A percentile compares a stretch with the other conserved stretches of the same genome.
phyloP scores from a whole-genome alignment of 805 yeast genomes.

The Candida argentea region DNA sequence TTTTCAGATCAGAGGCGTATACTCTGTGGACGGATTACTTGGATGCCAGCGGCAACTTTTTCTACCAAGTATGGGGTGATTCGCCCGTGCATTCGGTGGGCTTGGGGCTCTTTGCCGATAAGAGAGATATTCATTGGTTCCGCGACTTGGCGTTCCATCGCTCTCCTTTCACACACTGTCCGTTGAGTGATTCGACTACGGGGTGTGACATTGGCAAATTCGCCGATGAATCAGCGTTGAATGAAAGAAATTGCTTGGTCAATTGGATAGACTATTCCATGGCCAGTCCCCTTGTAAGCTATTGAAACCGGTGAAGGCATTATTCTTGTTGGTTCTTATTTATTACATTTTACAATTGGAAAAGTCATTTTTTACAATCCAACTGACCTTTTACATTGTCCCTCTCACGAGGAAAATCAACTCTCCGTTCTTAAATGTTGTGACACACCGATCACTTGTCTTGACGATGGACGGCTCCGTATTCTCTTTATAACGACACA shows the following conservation, averaged over 20 bases:
- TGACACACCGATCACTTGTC: conserved; percentile 27
- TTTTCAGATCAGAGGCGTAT: conserved; percentile 62
- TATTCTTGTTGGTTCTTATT: not conserved
- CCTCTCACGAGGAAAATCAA: conserved; percentile 40
- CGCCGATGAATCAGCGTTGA: conserved; percentile 38
- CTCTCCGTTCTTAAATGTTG: conserved; percentile 39
- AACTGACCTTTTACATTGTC: no score
- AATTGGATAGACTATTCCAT: conserved; percentile 48
- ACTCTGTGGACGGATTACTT: conserved; percentile 50
- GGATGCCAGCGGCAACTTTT: conserved; percentile 69
- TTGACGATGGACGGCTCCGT: conserved; percentile 21
- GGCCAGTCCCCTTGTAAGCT: conserved; percentile 8
- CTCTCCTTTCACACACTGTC: conserved; percentile 69
- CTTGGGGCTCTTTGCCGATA: conserved; percentile 60
- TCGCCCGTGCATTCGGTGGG: conserved; percentile 86
- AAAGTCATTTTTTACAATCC: no score
- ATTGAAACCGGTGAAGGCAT: no score
- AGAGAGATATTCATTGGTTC: conserved; percentile 70
- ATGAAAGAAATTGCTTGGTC: conserved; percentile 66
- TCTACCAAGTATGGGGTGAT: conserved; percentile 91
- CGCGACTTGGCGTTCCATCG: conserved; percentile 75
- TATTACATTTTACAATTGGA: no score
- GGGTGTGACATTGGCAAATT: conserved; percentile 49
- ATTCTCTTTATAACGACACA: conserved; percentile 30
- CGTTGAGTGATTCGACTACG: conserved; percentile 35